Conservation (phyloP, 2,329 filamentous ascomycete genomes). For the Rutstroemia sydowiana region DNA sequence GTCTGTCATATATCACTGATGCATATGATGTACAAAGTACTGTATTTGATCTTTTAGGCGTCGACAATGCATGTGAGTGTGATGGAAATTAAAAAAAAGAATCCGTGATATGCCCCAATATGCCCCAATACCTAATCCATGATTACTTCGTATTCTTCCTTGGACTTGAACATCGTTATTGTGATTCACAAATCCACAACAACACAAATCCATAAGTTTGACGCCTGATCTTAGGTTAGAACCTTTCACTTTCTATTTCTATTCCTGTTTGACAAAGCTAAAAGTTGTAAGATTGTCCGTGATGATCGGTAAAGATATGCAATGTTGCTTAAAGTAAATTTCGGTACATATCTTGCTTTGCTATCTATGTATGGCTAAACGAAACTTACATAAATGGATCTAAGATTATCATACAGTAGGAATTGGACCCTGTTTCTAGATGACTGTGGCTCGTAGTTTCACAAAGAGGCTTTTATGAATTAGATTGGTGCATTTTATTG, state of each 20-base stretch:
- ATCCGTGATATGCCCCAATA: too few relatives aligned
- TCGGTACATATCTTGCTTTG: too few relatives aligned
- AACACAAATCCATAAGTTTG: not conserved
- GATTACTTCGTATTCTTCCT: too few relatives aligned
- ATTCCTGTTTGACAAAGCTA: not conserved
- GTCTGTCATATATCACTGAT: too few relatives aligned
- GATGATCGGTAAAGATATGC: conserved; percentile 1
- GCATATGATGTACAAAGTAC: too few relatives aligned
- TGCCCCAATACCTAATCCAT: too few relatives aligned
- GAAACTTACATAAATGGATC: conserved; percentile 1
- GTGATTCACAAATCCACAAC: not conserved
- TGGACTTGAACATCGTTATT: not conserved
- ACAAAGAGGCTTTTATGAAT: not conserved
- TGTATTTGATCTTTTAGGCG: conserved; percentile 4
- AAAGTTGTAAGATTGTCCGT: conserved; percentile 1
- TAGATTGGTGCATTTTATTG: conserved; percentile 2
- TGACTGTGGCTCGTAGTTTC: conserved; percentile 9
- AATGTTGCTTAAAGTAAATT: too few relatives aligned
- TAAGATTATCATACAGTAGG: conserved; percentile 1
- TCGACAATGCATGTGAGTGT: conserved; percentile 3
- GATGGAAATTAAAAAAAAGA: too few relatives aligned
- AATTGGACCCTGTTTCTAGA: not conserved
- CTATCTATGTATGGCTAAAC: not conserved
- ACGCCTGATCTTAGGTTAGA: conserved; percentile 7
- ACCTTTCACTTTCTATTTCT: too few relatives aligned